These are phyloP conservation scores for Rhizopus sp. DNA, from an alignment of 371 early-diverging fungal genomes.

Conservation along the genomic window DNA sequence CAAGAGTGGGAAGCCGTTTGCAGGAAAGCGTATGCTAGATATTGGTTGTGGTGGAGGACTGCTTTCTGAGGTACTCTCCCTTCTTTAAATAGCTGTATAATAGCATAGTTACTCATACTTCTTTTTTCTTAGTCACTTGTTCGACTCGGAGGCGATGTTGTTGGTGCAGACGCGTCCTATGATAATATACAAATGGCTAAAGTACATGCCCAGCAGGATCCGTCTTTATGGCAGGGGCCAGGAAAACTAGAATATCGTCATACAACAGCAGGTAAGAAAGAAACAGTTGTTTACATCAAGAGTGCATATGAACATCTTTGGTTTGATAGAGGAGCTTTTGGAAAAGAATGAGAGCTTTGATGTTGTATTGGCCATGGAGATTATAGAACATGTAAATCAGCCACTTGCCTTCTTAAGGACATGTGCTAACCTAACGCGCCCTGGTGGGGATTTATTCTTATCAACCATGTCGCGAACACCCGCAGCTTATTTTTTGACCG, in stretches of 20 bases:
- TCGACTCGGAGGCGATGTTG: slow-evolving; percentile 79
- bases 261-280: slow-evolving; percentile 64
- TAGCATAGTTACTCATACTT: neutral
- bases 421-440: slow-evolving; percentile 63
- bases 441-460: slow-evolving; percentile 76
- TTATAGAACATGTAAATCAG: slow-evolving; percentile 91
- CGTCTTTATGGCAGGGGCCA: slow-evolving; percentile 55
- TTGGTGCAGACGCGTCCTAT: slow-evolving; percentile 85
- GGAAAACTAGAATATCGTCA: slow-evolving; percentile 67
- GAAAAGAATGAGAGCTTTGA: slow-evolving; percentile 70
- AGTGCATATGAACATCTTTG: neutral
- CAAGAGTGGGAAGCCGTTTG: slow-evolving; percentile 50
- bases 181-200: slow-evolving; percentile 85
- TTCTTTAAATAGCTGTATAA: neutral
- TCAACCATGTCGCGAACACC: slow-evolving; percentile 93
- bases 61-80: slow-evolving; percentile 71
- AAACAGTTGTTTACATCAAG: neutral
- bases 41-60: slow-evolving; percentile 96
- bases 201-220: slow-evolving; percentile 69
- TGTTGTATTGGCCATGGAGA: slow-evolving; percentile 85
- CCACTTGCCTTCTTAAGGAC: slow-evolving; percentile 71
- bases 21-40: slow-evolving; percentile 76
- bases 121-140: slow-evolving; percentile 61
- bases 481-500: slow-evolving; percentile 73
- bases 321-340: slow-evolving; percentile 57